Percentiles rank a stretch among this genome's conserved stretches.
Conservation (phyloP, 1,284 basidiomycete species). For the Ganoderma meredithae region DNA sequence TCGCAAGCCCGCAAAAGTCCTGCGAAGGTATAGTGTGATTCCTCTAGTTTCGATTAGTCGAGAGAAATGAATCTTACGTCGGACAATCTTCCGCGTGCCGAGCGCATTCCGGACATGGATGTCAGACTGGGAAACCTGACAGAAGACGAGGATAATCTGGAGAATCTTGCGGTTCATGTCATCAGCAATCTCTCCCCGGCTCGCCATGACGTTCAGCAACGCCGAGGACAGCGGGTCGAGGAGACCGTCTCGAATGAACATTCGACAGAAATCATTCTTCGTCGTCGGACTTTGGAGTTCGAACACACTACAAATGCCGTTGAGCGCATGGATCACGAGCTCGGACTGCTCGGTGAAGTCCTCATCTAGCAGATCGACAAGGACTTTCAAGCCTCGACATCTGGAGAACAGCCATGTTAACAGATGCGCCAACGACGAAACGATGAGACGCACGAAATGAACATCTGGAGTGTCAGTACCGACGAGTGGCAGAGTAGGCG, state of each 20-base stretch:
- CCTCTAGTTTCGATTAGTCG: too few species aligned
- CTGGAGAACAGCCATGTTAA: constrained; percentile 48
- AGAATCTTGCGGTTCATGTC: constrained; percentile 91
- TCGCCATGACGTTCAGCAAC: constrained; percentile 86
- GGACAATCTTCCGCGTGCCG: constrained; percentile 87
- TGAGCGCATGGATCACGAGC: constrained; percentile 93
- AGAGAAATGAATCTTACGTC: constrained; percentile 63
- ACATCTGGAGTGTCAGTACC: constrained; percentile 95
- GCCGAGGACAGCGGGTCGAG: constrained; percentile 93
- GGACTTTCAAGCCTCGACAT: constrained; percentile 91
- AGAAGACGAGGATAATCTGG: constrained; percentile 91
- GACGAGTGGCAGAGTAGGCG: constrained; percentile 92
- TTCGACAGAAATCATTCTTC: constrained; percentile 97
- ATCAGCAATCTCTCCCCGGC: constrained; percentile 68
- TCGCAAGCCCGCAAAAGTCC: constrained; percentile 88
- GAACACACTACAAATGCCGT: constrained; percentile 94
- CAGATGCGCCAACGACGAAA: too few species aligned
- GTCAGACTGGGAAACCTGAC: constrained; percentile 95
- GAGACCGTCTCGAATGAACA: constrained; percentile 96
- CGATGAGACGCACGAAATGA: constrained; percentile 80
- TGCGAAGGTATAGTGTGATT: constrained; percentile 40
- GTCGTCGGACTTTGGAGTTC: constrained; percentile 95
- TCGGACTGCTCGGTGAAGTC: constrained; percentile 91
- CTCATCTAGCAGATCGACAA: constrained; percentile 96
- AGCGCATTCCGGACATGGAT: constrained; percentile 91